phyloP scores from a whole-genome alignment of 345 rosid species.

The Salix viminalis region DNA sequence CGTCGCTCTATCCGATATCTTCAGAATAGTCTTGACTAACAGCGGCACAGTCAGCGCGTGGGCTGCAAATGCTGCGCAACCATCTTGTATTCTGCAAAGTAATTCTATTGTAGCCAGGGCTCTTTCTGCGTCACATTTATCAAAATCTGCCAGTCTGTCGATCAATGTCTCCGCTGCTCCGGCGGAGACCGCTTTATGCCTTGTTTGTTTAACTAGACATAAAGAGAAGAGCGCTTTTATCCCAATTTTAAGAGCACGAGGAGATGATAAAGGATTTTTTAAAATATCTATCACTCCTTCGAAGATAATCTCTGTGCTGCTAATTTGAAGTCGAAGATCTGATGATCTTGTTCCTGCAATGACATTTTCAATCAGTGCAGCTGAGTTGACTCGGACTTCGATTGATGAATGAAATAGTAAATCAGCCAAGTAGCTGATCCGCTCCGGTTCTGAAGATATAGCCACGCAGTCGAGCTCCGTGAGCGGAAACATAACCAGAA shows the following conservation, averaged over 20 bases:
- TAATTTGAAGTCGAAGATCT: conserved; percentile 58
- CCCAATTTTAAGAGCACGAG: conserved; percentile 69
- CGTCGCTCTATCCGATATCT: conserved; percentile 84
- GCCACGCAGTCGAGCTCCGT: conserved; percentile 57
- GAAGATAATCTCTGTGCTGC: conserved; percentile 50
- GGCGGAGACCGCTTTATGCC: conserved; percentile 72
- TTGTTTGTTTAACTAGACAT: conserved; percentile 73
- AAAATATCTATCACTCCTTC: conserved; percentile 75
- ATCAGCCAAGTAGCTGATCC: conserved; percentile 39
- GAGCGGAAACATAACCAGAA: conserved; percentile 61
- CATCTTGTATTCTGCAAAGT: conserved; percentile 68
- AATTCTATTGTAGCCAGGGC: conserved; percentile 85
- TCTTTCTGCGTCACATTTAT: conserved; percentile 78
- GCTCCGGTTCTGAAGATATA: conserved; percentile 48
- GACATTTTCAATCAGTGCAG: conserved; percentile 66
- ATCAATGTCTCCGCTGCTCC: conserved; percentile 63
- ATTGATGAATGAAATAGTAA: conserved; percentile 53
- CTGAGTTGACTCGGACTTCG: conserved; percentile 74
- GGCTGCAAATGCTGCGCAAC: conserved; percentile 55
- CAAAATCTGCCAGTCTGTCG: conserved; percentile 73
- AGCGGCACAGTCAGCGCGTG: conserved; percentile 80
- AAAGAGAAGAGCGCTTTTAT: conserved; percentile 74
- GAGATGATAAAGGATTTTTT: conserved; percentile 41
- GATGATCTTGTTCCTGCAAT: conserved; percentile 61
- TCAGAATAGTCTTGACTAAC: conserved; percentile 64